Base-by-base conservation (phyloP, 805 yeast genomes). In the Yamadazyma takamatsuzukensis region DNA sequence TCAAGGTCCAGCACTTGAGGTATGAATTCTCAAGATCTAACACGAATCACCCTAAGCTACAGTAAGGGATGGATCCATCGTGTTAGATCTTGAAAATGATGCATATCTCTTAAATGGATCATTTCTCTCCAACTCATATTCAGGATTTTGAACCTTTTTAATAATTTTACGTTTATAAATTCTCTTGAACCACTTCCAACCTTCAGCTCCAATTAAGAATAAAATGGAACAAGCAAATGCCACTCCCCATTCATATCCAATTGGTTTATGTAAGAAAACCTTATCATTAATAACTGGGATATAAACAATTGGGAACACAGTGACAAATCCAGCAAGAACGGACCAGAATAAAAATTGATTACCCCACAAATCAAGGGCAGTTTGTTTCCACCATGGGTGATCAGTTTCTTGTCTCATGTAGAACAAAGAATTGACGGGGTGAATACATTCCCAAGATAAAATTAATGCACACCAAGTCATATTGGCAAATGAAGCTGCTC, bases 391-490 rank as follows among this genome's bases (percentile, higher is more conserved):
- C 68, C 68, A 61, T 17, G 63, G 49, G 27, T 45, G 41, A 29
- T 53, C 63, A 10, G 63, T 51, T 11, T 59, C 64, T 32, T 54
- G 64, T 37, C 63, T 51, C 66, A 62, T 61, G 23, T 41, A 37
- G 36, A 62, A 60, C 33, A 62, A 54, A 2, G 68, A 61, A 36
- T 53, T 49, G 18, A 39, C 39, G 15, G 64, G 61, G 39, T 62
- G 67, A 26, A 62, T 44, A 43, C 69, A 62, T 41, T 62, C 68
- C 67, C 66, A 62, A 5, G 66, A 63, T 36, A 61, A 47, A 12
- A 61, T 46, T 30, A 61, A 56, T 2, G 67, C 66, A 51, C 66
- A 60, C 68, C 68, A 62, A 1, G 65, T 59, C 59, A 62, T 58
- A 18, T 53, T 58, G 4, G 61, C 67, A 37, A 62, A 62, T 3